phyloP scores from a whole-genome alignment of 768 basidiomycete genomes.

The Naematelia encephala region DNA sequence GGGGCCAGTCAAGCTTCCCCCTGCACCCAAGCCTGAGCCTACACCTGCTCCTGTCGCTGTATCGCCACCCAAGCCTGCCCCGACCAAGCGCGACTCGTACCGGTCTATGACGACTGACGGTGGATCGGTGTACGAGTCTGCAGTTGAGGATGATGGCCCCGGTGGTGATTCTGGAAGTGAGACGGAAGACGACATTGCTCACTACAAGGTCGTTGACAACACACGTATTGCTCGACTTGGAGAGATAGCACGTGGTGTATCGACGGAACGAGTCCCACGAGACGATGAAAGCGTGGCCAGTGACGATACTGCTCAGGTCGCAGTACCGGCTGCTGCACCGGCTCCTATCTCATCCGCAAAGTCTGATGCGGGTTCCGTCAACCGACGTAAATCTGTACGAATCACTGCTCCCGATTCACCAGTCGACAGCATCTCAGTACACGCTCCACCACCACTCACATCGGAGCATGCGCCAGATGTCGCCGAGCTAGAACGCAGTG shows the following conservation, averaged over 20 bases:
- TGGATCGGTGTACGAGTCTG: constrained; percentile 45
- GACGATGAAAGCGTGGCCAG: not conserved
- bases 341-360: constrained; percentile 2
- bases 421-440: constrained; percentile 8
- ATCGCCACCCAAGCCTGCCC: constrained; percentile 9
- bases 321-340: constrained; percentile 6
- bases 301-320: constrained; percentile 18
- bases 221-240: constrained; percentile 28
- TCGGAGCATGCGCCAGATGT: constrained; percentile 11
- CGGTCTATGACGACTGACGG: constrained; percentile 35
- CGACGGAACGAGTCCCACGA: constrained; percentile 8
- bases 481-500: constrained; percentile 1
- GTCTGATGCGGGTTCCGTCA: constrained; percentile 14
- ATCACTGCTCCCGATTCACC: constrained; percentile 47
- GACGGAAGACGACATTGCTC: constrained; percentile 23
- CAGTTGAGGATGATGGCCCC: constrained; percentile 32
- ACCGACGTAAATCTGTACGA: constrained; percentile 42
- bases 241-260: constrained; percentile 19
- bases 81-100: constrained; percentile 30
- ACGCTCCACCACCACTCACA: constrained; percentile 13
- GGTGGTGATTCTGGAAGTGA: constrained; percentile 19
- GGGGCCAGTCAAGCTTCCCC: constrained; percentile 36
- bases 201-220: constrained; percentile 47
- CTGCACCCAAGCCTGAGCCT: constrained; percentile 16
- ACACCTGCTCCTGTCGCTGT: constrained; percentile 14